phyloP scores from a whole-genome alignment of 768 basidiomycete genomes.

The Agaricus subrufescens region DNA sequence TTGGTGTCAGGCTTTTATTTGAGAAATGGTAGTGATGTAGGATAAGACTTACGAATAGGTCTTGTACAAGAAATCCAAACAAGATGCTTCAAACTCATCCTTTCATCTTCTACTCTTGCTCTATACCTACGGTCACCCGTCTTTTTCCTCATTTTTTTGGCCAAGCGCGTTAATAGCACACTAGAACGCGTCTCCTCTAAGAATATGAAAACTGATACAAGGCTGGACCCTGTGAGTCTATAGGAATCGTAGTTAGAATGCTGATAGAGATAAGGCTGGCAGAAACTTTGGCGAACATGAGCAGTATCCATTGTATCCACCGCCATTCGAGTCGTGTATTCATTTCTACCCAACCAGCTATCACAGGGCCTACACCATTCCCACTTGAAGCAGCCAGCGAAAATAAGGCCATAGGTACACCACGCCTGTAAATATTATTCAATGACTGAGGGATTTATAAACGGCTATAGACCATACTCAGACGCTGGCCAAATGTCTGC shows the following conservation, averaged over 20 bases:
- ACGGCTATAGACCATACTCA: constrained; percentile 36
- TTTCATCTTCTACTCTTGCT: constrained; percentile 52
- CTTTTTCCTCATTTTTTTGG: constrained; percentile 57
- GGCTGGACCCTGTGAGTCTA: constrained; percentile 49
- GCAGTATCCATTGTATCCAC: constrained; percentile 27
- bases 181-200: constrained; percentile 64
- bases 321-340: constrained; percentile 22
- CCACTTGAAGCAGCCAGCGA: constrained; percentile 39
- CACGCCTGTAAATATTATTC: constrained; percentile 42
- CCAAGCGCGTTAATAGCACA: constrained; percentile 64
- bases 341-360: constrained; percentile 25
- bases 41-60: constrained; percentile 56
- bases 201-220: constrained; percentile 51
- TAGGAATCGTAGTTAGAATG: background rate
- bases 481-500: constrained; percentile 66
- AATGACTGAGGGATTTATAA: background rate
- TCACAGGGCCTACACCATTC: constrained; percentile 21
- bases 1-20: background rate
- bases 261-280: background rate
- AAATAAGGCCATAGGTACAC: constrained; percentile 76
- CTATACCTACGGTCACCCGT: constrained; percentile 62
- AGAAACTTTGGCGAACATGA: constrained; percentile 17
- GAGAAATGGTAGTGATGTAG: background rate
- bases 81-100: constrained; percentile 42
- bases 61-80: constrained; percentile 70